Conservation (phyloP, 495 filamentous ascomycete genomes). For the Penicillium dipodomyicola region DNA sequence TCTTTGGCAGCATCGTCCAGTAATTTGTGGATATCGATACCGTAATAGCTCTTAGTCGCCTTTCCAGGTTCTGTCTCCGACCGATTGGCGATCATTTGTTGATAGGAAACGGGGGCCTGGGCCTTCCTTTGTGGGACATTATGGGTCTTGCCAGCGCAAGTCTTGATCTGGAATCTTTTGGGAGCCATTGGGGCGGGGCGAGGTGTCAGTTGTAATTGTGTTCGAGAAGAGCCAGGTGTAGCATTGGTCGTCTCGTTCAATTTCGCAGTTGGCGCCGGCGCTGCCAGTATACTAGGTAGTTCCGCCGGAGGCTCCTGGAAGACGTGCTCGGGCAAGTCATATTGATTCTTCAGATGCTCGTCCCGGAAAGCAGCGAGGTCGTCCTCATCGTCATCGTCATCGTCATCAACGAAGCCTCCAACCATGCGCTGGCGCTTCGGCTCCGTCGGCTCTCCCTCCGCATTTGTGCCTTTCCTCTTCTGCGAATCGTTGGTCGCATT, state of each 20-base stretch:
- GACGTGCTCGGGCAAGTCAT: conserved; percentile 35
- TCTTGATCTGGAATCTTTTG: conserved; percentile 51
- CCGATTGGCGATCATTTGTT: conserved; percentile 65
- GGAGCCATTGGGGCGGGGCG: conserved; percentile 17
- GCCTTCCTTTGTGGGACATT: conserved; percentile 53
- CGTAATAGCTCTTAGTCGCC: conserved; percentile 84
- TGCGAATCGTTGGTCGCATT: conserved; percentile 27
- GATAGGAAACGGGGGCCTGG: conserved; percentile 54
- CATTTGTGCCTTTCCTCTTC: conserved; percentile 46
- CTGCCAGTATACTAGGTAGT: conserved; percentile 9
- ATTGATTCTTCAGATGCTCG: conserved; percentile 40
- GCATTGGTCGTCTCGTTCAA: neutral
- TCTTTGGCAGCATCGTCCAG: conserved; percentile 65
- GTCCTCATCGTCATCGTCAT: conserved; percentile 44
- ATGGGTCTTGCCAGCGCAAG: conserved; percentile 63
- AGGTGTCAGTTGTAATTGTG: conserved; percentile 14
- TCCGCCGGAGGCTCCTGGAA: conserved; percentile 12
- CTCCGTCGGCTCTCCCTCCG: conserved; percentile 35
- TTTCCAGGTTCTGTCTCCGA: conserved; percentile 65
- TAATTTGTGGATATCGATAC: conserved; percentile 81
- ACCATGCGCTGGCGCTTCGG: conserved; percentile 43
- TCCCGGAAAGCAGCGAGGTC: conserved; percentile 32
- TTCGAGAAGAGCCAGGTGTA: conserved; percentile 8
- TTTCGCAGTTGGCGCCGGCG: conserved; percentile 12
- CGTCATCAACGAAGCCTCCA: conserved; percentile 48